A percentile compares a stretch with the other conserved stretches of the same genome.
These are phyloP conservation scores for Microascus cirrosus DNA, from an alignment of 2,329 filamentous ascomycete genomes.

Conservation along the genomic window DNA sequence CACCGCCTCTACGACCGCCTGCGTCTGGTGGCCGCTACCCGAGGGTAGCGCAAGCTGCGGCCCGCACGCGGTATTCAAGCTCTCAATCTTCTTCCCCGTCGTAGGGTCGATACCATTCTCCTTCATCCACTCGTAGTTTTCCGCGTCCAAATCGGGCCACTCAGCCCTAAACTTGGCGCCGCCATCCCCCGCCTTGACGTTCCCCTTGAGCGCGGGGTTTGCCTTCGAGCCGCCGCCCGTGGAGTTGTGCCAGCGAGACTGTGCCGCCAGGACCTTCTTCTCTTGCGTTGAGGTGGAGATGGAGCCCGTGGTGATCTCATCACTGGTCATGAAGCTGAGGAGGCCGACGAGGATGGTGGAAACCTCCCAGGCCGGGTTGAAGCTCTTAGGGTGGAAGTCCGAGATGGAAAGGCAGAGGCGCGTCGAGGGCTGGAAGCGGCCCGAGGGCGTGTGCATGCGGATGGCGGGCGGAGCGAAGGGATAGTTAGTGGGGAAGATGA, in stretches of 20 bases:
- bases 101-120: constrained; percentile 66
- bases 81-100: constrained; percentile 50
- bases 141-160: constrained; percentile 79
- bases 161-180: constrained; percentile 81
- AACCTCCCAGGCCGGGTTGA: constrained; percentile 98
- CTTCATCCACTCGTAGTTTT: constrained; percentile 89
- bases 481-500: constrained; percentile 92
- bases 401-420: constrained; percentile 90
- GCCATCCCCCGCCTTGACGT: constrained; percentile 85
- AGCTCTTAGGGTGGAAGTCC: constrained; percentile 95
- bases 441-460: constrained; percentile 96
- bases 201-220: constrained; percentile 51
- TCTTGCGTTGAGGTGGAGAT: constrained; percentile 68
- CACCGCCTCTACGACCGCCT: constrained; percentile 66
- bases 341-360: constrained; percentile 92
- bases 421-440: constrained; percentile 87
- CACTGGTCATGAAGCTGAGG: constrained; percentile 94
- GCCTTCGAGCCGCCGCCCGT: constrained; percentile 73
- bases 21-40: constrained; percentile 51
- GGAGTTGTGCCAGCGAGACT: constrained; percentile 91
- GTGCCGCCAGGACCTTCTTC: constrained; percentile 63
- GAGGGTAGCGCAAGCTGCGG: constrained; percentile 46
- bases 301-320: constrained; percentile 96
- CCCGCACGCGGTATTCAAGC: constrained; percentile 29
- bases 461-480: constrained; percentile 95